A percentile compares a stretch with the other conserved stretches of the same genome.
Evolutionary conservation across 1,284 basidiomycete genomes (phyloP).

Genomic region (Kwoniella shivajii): DNA sequence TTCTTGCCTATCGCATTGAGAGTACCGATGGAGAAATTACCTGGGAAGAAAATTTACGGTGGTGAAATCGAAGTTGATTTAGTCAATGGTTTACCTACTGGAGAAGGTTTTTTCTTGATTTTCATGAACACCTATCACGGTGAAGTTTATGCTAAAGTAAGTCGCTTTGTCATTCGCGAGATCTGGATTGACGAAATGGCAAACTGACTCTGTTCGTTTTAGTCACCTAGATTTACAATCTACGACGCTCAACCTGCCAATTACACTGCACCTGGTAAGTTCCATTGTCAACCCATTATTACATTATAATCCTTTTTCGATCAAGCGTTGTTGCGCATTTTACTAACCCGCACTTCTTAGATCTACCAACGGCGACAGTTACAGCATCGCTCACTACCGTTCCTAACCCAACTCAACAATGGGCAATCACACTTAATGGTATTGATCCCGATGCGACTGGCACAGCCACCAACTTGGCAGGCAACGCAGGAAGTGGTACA

Average conservation of each 20-base stretch:
- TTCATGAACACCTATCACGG: conserved; percentile 50
- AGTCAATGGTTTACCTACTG: conserved; percentile 35
- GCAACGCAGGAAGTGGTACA: conserved; percentile 31
- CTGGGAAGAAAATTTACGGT: conserved; percentile 45
- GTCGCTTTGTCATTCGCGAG: conserved; percentile 1
- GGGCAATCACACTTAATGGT: conserved; percentile 48
- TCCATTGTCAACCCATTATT: not conserved
- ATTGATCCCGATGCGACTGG: conserved; percentile 40
- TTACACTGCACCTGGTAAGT: conserved; percentile 41
- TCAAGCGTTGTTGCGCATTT: not conserved
- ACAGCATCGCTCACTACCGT: conserved; percentile 38
- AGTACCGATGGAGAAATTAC: conserved; percentile 43
- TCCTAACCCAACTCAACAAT: conserved; percentile 51
- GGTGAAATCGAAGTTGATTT: conserved; percentile 52
- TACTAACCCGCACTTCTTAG: too few species aligned
- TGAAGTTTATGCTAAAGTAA: conserved; percentile 46
- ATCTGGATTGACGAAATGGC: not conserved
- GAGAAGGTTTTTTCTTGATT: conserved; percentile 40
- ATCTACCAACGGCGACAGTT: conserved; percentile 45
- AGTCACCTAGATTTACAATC: conserved; percentile 50
- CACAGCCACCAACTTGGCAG: conserved; percentile 21
- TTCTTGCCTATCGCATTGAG: conserved; percentile 47
- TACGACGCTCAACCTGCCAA: conserved; percentile 31
- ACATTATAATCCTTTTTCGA: not conserved
- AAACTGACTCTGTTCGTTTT: not conserved